Evolutionary conservation across 192 early-diverging fungal genomes (phyloP), one percentile per base, ranked within the genome.

Genomic region (Phlyctochytrium arcticum): DNA sequence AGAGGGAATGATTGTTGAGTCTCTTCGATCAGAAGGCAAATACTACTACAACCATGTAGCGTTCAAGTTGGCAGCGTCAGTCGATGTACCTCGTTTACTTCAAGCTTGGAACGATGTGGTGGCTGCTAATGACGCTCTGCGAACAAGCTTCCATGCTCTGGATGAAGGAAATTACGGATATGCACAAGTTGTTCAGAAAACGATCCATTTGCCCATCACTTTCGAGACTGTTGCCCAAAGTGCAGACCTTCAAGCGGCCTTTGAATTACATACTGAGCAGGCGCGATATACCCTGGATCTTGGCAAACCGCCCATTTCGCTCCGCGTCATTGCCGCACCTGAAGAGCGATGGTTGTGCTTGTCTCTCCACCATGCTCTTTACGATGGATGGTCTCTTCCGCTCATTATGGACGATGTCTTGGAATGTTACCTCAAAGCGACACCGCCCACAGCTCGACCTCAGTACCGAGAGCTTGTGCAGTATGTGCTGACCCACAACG

Each of bases 381-480:
- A 75, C 57, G 74, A 76, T 50, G 74, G 74, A 44, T 76, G 65
- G 67, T 33, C 24, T 9, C 49, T 70, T 15, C 57, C 54, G 8
- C 36, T 75, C 26, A 59, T 75, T 32, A 26, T 75, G 6, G 34
- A 53, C 10, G 73, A 75, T 65, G 53, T 76, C 39, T 4, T 10
- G 21, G 8, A 42, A 12, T 34, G 4, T 6, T 65, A 65, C 54
- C 9, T 21, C 7, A 21, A 4, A 10, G 19, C 24, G 10, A 26
- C n/a, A n/a, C 32, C n/a, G 2, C 6, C 24, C n/a, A n/a, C 17
- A 3, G 10, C 15, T 7, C 63, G 63, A 12, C 54, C 54, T 5
- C 53, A 36, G 42, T 65, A 39, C 63, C 7, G 24, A 1, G 21
- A 37, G 8, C 35, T 65, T 57, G 33, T 44, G 36, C 7, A 36